Evolutionary conservation across 352 stramenopile genomes (phyloP).

Genomic region (Blastocystis sp.): DNA sequence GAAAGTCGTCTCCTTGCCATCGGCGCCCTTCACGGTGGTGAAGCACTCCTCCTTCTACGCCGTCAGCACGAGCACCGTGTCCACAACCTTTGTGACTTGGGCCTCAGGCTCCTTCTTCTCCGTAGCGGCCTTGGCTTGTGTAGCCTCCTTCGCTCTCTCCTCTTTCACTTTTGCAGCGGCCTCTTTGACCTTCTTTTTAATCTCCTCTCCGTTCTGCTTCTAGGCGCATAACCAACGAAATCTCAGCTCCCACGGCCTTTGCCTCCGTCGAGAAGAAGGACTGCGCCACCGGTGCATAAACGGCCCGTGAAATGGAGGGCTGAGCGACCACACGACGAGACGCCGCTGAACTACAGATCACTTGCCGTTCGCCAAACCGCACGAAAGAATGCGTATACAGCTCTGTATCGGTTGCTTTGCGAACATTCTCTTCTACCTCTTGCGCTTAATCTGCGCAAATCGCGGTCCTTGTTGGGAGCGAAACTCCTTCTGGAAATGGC

Average conservation of each 20-base stretch:
- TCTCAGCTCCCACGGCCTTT: not conserved
- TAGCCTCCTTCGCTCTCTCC: slow-evolving; percentile 32
- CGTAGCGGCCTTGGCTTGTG: slow-evolving; percentile 15
- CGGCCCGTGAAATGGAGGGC: not conserved
- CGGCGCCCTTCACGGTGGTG: slow-evolving; percentile 21
- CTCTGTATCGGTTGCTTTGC: slow-evolving; percentile 27
- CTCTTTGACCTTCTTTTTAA: slow-evolving; percentile 68
- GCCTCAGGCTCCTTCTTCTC: slow-evolving; percentile 20
- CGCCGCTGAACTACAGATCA: slow-evolving; percentile 43
- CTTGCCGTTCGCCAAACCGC: not conserved
- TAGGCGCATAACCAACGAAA: slow-evolving; percentile 4
- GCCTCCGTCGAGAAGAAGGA: slow-evolving; percentile 56
- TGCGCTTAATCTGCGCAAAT: not conserved
- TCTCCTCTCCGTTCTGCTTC: slow-evolving; percentile 43
- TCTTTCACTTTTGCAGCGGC: slow-evolving; percentile 47
- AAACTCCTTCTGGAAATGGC: not conserved
- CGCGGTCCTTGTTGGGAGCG: not conserved
- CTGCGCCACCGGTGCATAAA: not conserved
- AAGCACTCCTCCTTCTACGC: slow-evolving; percentile 64
- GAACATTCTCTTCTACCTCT: slow-evolving; percentile 56
- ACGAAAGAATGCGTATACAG: slow-evolving; percentile 63
- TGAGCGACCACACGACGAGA: slow-evolving; percentile 2
- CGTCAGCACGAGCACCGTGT: not conserved
- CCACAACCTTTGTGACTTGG: slow-evolving; percentile 30
- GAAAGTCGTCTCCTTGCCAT: slow-evolving; percentile 47